Evolutionary conservation across 768 basidiomycete species (phyloP), one percentile per base, ranked within the genome.

Genomic region (Leccinum subgranulosum): DNA sequence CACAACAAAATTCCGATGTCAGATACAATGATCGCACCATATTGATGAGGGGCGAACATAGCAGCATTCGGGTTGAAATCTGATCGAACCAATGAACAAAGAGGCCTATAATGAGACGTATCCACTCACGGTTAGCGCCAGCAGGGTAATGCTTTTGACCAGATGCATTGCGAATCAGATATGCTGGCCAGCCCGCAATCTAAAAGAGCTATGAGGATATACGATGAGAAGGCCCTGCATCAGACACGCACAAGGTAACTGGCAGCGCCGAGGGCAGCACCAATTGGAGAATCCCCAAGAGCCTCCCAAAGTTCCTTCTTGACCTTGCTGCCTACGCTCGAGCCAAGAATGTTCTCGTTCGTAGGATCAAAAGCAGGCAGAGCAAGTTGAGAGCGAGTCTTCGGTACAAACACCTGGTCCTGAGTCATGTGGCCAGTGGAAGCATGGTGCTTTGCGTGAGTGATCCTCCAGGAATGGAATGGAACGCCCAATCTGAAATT

Each of bases 381-480:
- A 27, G 85, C 84, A 21, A 82, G 73, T 36, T 90, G 77, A 12
- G 87, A 85, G 48, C 94, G 88, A n/a, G 96, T 95, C 64, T 82
- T 75, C 50, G 96, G 96, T 3, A 98, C 94, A 65, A 92, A 97
- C 58, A 98, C 96, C 70, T 98, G 94, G 65, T 98, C 96, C 63
- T 94, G 86, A 29, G 89, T 90, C 84, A 97, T 84, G 74, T 98
- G 95, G 15, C 81, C 90, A 5, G 94, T 97, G 1, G 90, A 87
- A 15, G 96, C 96, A 73, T 99, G 96, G 74, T 99, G 96, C 73
- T 94, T 92, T 25, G 83, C 92, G 71, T 98, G 96, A 4, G 86
- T 87, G 69, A 97, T 92, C 61, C 93, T 83, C 96, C 95, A 98
- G 5, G 93, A 91, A 70, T 98, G 94, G 76, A 93, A 99, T 6